phyloP scores from a whole-genome alignment of 208 protist genomes.

The Trypanosomatidae sp. region DNA sequence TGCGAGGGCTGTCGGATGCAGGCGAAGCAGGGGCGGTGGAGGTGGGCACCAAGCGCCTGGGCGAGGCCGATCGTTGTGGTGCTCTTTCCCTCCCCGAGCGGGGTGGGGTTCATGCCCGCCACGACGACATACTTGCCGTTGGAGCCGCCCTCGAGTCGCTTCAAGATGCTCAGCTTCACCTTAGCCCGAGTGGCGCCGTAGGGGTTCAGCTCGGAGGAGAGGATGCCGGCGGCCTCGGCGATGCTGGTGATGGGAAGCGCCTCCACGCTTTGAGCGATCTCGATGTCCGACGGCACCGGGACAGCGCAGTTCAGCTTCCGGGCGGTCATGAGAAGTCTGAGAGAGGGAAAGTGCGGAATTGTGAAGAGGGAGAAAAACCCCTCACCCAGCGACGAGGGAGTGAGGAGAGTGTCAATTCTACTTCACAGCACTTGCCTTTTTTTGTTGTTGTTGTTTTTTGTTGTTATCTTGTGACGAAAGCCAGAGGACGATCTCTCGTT shows the following conservation, averaged over 20 bases:
- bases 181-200: slow-evolving; percentile 94
- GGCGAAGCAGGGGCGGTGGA: slow-evolving; percentile 92
- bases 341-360: too few relatives aligned
- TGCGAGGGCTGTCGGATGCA: slow-evolving; percentile 98
- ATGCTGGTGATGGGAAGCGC: slow-evolving; percentile 79
- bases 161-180: slow-evolving; percentile 83
- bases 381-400: not conserved
- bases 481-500: too few relatives aligned
- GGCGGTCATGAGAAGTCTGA: slow-evolving; percentile 51
- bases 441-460: too few relatives aligned
- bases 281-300: slow-evolving; percentile 94
- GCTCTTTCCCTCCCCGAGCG: slow-evolving; percentile 97
- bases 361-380: too few relatives aligned
- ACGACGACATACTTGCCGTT: slow-evolving; percentile 98
- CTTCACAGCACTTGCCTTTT: too few relatives aligned
- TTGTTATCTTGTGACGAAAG: too few relatives aligned
- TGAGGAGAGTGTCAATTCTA: too few relatives aligned
- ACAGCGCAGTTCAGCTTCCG: slow-evolving; percentile 50
- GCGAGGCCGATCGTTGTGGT: slow-evolving; percentile 97
- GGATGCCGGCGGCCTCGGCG: slow-evolving; percentile 78
- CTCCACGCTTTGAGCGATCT: slow-evolving; percentile 90
- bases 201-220: slow-evolving; percentile 87
- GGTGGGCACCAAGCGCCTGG: slow-evolving; percentile 97
- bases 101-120: slow-evolving; percentile 91
- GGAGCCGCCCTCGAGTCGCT: slow-evolving; percentile 73